Evolutionary conservation across 441 rosid genomes (phyloP).

Genomic region (Adansonia gregorii): DNA sequence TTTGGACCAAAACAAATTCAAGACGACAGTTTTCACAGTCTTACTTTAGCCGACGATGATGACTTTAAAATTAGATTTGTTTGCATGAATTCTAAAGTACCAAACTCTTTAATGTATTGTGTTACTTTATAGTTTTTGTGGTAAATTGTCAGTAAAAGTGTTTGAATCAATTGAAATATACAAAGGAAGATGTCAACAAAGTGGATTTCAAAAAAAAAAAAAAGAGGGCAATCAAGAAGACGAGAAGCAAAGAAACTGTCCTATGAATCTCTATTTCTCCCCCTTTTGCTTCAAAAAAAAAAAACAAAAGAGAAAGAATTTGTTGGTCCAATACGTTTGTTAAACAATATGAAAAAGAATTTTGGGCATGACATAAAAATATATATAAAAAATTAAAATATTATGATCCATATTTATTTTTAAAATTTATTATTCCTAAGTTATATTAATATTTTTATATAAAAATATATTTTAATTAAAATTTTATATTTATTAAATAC

Average conservation of each 20-base stretch:
- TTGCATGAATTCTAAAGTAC: no score
- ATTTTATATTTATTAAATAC: no score
- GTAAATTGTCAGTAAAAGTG: not conserved
- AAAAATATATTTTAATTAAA: no score
- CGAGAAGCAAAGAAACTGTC: not conserved
- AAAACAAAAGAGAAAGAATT: not conserved
- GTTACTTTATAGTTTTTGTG: slow-evolving; percentile 7
- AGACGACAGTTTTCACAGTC: no score
- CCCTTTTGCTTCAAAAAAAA: slow-evolving; percentile 9
- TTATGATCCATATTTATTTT: no score
- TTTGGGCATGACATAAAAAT: no score
- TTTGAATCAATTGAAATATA: not conserved
- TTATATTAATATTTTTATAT: no score
- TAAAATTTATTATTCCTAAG: no score
- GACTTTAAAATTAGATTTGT: no score
- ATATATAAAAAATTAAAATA: no score
- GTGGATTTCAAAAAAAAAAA: not conserved
- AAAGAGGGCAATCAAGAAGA: not conserved
- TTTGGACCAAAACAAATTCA: no score
- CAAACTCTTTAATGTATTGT: not conserved
- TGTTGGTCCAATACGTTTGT: slow-evolving; percentile 36
- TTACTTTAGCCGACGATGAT: no score
- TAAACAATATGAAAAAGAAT: slow-evolving; percentile 21
- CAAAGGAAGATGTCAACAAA: not conserved
- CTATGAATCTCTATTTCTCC: not conserved